Evolutionary conservation across 2,329 filamentous ascomycete species (phyloP).

Genomic region (Trichophyton schoenleinii): DNA sequence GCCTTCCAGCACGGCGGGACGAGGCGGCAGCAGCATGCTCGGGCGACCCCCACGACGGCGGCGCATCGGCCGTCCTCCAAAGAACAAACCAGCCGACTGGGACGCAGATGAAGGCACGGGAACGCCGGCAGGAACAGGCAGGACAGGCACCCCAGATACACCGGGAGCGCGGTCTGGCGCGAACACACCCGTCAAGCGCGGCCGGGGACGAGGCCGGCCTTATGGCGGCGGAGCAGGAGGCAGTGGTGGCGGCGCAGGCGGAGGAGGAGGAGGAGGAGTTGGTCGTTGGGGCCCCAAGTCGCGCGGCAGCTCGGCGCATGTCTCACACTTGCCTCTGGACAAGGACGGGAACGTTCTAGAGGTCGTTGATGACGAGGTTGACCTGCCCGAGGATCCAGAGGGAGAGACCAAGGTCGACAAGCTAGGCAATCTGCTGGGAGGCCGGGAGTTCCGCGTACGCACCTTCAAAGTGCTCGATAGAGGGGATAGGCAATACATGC

Average conservation of each 20-base stretch:
- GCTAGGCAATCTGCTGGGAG: constrained; percentile 66
- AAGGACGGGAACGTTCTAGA: constrained; percentile 18
- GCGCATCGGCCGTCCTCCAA: constrained; percentile 72
- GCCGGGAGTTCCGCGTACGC: constrained; percentile 84
- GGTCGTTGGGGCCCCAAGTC: constrained; percentile 37
- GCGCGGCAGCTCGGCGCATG: constrained; percentile 54
- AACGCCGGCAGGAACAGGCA: constrained; percentile 33
- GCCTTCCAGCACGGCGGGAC: constrained; percentile 19
- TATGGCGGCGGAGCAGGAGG: constrained; percentile 52
- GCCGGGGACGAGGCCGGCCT: constrained; percentile 49
- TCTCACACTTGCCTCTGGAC: constrained; percentile 38
- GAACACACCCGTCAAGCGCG: constrained; percentile 42
- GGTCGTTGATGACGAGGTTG: constrained; percentile 82
- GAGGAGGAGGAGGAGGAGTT: too few relatives aligned
- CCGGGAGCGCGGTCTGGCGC: constrained; percentile 26
- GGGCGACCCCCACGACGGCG: constrained; percentile 44
- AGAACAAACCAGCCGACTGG: constrained; percentile 72
- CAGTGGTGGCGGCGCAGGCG: too few relatives aligned
- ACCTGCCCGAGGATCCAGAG: constrained; percentile 73
- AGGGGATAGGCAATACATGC: constrained; percentile 84
- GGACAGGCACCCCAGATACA: background rate
- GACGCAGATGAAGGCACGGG: constrained; percentile 38
- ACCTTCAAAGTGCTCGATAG: constrained; percentile 84
- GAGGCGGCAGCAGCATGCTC: background rate
- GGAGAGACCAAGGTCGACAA: constrained; percentile 93